Evolutionary conservation across 352 stramenopile species (phyloP).

Genomic region (Pythium dissimile): DNA sequence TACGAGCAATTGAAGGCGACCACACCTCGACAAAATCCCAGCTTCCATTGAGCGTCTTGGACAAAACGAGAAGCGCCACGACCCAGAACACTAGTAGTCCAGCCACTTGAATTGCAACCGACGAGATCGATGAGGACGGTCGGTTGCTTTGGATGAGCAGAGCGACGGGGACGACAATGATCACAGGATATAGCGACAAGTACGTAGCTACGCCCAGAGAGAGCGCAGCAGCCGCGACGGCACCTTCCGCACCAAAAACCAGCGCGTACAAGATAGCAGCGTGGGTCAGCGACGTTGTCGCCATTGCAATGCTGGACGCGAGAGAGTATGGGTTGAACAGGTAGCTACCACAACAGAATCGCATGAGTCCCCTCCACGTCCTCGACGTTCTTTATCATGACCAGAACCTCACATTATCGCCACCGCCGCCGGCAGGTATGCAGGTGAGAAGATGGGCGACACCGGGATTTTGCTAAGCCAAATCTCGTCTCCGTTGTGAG

Average conservation of each 20-base stretch:
- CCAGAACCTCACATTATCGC: conserved; percentile 40
- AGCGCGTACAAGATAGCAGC: conserved; percentile 61
- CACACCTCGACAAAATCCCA: conserved; percentile 67
- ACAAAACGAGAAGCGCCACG: conserved; percentile 47
- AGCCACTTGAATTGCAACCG: conserved; percentile 1
- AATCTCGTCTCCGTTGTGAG: conserved; percentile 40
- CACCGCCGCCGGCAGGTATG: conserved; percentile 41
- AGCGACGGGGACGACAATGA: conserved; percentile 55
- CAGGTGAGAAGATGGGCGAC: conserved; percentile 54
- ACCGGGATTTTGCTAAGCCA: conserved; percentile 71
- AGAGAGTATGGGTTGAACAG: conserved; percentile 81
- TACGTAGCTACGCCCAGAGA: conserved; percentile 64
- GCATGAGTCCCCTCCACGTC: not conserved
- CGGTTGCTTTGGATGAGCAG: conserved; percentile 37
- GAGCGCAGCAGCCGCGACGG: conserved; percentile 21
- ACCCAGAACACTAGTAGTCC: not conserved
- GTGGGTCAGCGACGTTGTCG: conserved; percentile 67
- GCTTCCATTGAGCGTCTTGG: conserved; percentile 40
- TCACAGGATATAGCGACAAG: conserved; percentile 67
- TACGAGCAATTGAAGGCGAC: not conserved
- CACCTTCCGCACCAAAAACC: conserved; percentile 65
- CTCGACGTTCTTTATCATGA: not conserved
- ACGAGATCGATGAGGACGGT: not conserved
- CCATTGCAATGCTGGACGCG: conserved; percentile 62
- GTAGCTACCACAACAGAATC: conserved; percentile 25